Percentiles rank a stretch among this genome's conserved stretches.
Evolutionary conservation across 371 early-diverging fungal species (phyloP).

Genomic region (Mortierella sp.): DNA sequence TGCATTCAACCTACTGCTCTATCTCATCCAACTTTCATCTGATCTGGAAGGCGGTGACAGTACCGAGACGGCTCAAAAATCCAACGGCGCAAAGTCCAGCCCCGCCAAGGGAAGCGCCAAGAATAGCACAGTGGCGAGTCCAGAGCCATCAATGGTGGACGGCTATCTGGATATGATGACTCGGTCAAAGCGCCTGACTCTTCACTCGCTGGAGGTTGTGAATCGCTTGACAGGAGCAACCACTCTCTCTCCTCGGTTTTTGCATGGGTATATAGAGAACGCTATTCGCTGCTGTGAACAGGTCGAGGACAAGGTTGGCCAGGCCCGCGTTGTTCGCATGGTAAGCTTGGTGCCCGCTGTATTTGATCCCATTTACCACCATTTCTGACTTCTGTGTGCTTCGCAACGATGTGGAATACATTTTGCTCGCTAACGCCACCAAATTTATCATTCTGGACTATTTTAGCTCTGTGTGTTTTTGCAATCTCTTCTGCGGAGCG

Average conservation of each 20-base stretch:
- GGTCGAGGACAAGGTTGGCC: slow-evolving; percentile 66
- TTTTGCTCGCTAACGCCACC: slow-evolving; percentile 6
- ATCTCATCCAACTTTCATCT: slow-evolving; percentile 49
- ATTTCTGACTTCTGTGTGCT: not conserved
- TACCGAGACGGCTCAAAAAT: slow-evolving; percentile 1
- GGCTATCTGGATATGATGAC: slow-evolving; percentile 52
- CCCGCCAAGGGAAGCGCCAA: slow-evolving; percentile 18
- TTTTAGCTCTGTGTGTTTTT: slow-evolving; percentile 77
- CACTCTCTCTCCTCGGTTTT: slow-evolving; percentile 66
- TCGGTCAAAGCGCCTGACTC: slow-evolving; percentile 40
- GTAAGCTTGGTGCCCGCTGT: slow-evolving; percentile 56
- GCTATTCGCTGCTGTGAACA: slow-evolving; percentile 76
- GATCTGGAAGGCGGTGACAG: slow-evolving; percentile 28
- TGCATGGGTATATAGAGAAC: slow-evolving; percentile 75
- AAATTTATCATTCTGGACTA: not conserved
- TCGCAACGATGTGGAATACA: not conserved
- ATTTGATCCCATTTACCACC: not conserved
- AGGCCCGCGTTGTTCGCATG: slow-evolving; percentile 77
- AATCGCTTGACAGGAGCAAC: slow-evolving; percentile 66
- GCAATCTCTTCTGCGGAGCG: slow-evolving; percentile 72
- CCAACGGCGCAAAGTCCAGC: slow-evolving; percentile 8
- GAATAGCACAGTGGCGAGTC: slow-evolving; percentile 23
- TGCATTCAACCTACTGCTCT: slow-evolving; percentile 51
- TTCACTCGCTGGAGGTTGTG: slow-evolving; percentile 74
- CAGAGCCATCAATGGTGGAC: slow-evolving; percentile 45